Conservation (phyloP, 2,329 filamentous ascomycete species). For the Achaetomium macrosporum region DNA sequence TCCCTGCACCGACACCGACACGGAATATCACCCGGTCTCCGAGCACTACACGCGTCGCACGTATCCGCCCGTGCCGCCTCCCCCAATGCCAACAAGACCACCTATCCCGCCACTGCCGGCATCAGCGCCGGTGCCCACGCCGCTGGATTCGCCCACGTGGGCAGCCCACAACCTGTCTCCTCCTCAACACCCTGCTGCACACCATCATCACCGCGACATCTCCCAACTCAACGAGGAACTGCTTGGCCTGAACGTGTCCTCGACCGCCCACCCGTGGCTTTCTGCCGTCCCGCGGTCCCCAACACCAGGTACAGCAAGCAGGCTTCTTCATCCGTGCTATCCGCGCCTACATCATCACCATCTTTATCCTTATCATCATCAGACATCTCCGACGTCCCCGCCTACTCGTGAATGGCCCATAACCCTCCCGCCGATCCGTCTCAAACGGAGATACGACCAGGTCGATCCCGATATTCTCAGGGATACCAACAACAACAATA, state of each 20-base stretch:
- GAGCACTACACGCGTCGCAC: constrained; percentile 17
- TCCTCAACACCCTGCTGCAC: not conserved
- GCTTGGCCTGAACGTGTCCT: not conserved
- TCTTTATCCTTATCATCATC: not conserved
- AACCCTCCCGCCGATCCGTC: constrained; percentile 1
- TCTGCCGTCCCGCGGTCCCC: constrained; percentile 18
- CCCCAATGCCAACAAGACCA: not conserved
- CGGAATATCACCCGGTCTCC: constrained; percentile 29
- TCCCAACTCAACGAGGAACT: constrained; percentile 1
- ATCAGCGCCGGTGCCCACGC: constrained; percentile 3
- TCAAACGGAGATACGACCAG: constrained; percentile 21
- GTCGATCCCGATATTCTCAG: constrained; percentile 20
- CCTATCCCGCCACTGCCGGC: not conserved
- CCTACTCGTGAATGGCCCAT: not conserved
- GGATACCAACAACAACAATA: not conserved
- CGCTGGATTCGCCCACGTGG: constrained; percentile 24
- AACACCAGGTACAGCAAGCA: not conserved
- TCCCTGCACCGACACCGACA: constrained; percentile 39
- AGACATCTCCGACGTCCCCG: not conserved
- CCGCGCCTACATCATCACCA: constrained; percentile 1
- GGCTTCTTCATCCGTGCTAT: not conserved
- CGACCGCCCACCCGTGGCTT: constrained; percentile 17
- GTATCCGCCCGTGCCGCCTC: not conserved
- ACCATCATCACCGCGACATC: not conserved
- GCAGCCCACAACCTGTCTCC: constrained; percentile 26